A percentile compares a stretch with the other conserved stretches of the same genome.
phyloP scores from a whole-genome alignment of 1,284 basidiomycete species.

The Pascua guehoae region DNA sequence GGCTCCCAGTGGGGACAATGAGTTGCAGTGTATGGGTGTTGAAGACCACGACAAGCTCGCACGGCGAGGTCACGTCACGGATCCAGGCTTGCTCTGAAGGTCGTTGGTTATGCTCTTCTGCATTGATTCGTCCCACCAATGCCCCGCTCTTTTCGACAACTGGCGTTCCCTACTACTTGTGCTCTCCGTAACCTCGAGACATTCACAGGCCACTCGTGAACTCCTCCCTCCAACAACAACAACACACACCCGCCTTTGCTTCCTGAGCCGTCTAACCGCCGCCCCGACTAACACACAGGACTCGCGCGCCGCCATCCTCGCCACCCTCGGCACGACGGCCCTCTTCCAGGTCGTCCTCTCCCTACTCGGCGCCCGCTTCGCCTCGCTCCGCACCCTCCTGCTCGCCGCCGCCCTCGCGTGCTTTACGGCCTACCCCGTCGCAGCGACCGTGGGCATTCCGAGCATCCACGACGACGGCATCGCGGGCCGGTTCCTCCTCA shows the following conservation, averaged over 20 bases:
- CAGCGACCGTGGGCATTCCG: conserved; percentile 68
- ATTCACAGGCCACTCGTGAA: background rate
- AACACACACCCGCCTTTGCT: background rate
- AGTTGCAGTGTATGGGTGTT: too few relatives aligned
- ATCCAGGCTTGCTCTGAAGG: too few relatives aligned
- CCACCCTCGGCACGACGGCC: conserved; percentile 57
- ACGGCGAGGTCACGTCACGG: too few relatives aligned
- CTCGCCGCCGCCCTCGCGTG: conserved; percentile 66
- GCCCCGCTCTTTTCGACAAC: too few relatives aligned
- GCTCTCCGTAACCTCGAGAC: background rate
- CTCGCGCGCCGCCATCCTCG: conserved; percentile 55
- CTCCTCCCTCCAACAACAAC: too few relatives aligned
- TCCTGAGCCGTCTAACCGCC: background rate
- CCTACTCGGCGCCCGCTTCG: conserved; percentile 71
- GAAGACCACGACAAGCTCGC: too few relatives aligned
- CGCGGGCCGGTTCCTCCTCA: conserved; percentile 55
- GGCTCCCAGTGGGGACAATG: too few relatives aligned
- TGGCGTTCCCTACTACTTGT: too few relatives aligned
- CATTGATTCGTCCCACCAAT: too few relatives aligned
- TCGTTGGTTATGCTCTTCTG: too few relatives aligned
- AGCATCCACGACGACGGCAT: conserved; percentile 38
- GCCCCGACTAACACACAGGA: conserved; percentile 12
- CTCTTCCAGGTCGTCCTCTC: conserved; percentile 56
- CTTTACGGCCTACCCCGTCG: conserved; percentile 64
- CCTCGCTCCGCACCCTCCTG: conserved; percentile 61